phyloP scores from a whole-genome alignment of 2,329 filamentous ascomycete species.

The Aureobasidium uvarum region DNA sequence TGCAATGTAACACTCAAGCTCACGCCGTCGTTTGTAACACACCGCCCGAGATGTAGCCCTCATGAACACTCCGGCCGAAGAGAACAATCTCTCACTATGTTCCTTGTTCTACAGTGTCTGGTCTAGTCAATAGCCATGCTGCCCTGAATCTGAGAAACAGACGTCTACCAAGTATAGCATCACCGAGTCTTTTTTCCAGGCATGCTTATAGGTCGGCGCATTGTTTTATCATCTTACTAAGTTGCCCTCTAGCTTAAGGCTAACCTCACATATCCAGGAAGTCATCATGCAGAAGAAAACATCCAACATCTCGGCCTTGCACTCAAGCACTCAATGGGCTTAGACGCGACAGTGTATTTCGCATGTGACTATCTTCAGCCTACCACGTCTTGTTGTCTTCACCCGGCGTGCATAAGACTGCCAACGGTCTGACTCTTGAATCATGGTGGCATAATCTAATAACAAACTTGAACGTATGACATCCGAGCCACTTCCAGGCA shows the following conservation, averaged over 20 bases:
- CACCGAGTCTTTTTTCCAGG: background rate
- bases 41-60: background rate
- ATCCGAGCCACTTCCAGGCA: background rate
- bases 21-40: background rate
- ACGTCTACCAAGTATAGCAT: background rate
- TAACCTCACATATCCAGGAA: background rate
- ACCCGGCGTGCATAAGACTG: background rate
- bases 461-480: background rate
- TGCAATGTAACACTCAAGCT: background rate
- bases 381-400: background rate
- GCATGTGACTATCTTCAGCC: conserved; percentile 8
- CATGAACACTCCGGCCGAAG: background rate
- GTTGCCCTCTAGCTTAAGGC: background rate
- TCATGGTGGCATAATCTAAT: conserved; percentile 9
- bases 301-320: background rate
- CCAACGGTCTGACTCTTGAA: background rate
- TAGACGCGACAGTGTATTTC: background rate
- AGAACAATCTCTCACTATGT: background rate
- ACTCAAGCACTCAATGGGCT: background rate
- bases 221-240: conserved; percentile 4
- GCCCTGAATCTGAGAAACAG: background rate
- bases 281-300: conserved; percentile 3
- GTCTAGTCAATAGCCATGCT: background rate
- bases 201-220: background rate
- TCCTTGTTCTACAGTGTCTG: background rate